Evolutionary conservation across 2,329 filamentous ascomycete genomes (phyloP).

Genomic region (Davidsoniella neocaledoniae): DNA sequence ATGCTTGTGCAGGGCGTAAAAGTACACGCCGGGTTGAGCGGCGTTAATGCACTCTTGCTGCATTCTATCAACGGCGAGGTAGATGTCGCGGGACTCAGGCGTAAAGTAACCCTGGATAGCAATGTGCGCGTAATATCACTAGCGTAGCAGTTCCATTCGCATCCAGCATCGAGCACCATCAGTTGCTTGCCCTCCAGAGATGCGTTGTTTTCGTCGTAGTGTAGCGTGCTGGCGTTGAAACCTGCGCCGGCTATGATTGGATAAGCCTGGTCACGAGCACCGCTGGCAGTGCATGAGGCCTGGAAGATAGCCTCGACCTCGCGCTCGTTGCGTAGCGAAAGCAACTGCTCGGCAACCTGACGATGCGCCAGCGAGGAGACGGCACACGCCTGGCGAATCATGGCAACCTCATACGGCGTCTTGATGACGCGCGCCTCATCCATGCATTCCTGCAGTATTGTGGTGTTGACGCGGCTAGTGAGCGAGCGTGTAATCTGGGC

Average conservation of each 20-base stretch:
- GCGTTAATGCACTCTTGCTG: constrained; percentile 55
- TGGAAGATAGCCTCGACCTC: constrained; percentile 69
- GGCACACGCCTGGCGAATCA: constrained; percentile 65
- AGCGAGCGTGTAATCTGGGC: constrained; percentile 21
- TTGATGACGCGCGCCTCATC: constrained; percentile 70
- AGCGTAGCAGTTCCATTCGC: constrained; percentile 72
- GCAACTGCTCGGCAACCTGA: constrained; percentile 49
- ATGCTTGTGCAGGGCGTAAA: constrained; percentile 53
- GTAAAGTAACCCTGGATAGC: constrained; percentile 52
- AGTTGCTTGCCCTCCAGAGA: constrained; percentile 52
- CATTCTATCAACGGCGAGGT: constrained; percentile 66
- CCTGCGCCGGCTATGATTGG: constrained; percentile 77
- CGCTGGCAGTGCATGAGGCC: constrained; percentile 51
- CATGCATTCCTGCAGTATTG: constrained; percentile 50
- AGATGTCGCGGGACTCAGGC: constrained; percentile 52
- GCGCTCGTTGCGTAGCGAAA: constrained; percentile 54
- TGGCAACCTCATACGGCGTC: constrained; percentile 65
- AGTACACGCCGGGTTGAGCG: constrained; percentile 52
- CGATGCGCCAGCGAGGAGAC: constrained; percentile 66
- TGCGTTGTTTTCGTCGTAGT: constrained; percentile 71
- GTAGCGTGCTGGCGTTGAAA: constrained; percentile 65
- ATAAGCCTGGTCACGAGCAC: constrained; percentile 68
- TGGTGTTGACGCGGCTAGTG: constrained; percentile 28
- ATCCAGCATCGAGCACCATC: constrained; percentile 73
- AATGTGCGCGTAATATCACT: constrained; percentile 83